Evolutionary conservation across 257 asterid species (phyloP).

Genomic region (Plectranthus barbatus): DNA sequence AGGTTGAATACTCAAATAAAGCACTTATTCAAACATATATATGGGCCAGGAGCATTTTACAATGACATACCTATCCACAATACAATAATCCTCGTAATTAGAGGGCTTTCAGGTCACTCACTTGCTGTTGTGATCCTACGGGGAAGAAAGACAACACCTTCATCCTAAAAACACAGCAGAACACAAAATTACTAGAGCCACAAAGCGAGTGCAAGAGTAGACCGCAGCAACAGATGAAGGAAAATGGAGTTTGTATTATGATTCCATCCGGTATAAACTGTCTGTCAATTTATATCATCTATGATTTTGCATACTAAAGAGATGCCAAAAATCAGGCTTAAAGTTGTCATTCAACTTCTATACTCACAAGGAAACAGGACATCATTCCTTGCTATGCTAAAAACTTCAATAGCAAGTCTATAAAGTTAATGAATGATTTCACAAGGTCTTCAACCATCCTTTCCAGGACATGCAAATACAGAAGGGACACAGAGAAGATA

Average conservation of each 20-base stretch:
- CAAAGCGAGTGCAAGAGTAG: background rate
- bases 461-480: background rate
- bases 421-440: background rate
- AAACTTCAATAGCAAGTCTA: background rate
- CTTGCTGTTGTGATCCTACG: conserved; percentile 20
- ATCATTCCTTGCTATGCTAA: background rate
- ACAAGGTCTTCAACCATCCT: background rate
- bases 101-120: conserved; percentile 20
- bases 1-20: background rate
- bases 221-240: background rate
- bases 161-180: conserved; percentile 33
- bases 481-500: background rate
- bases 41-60: background rate
- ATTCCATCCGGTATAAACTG: background rate
- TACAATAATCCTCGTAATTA: conserved; percentile 8
- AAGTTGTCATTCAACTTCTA: background rate
- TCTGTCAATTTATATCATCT: background rate
- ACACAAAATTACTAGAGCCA: background rate
- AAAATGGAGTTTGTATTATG: background rate
- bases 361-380: background rate
- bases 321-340: background rate
- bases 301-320: background rate
- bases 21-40: background rate
- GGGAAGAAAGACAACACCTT: conserved; percentile 52
- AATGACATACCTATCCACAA: background rate